These are phyloP conservation scores for Suillus discolor DNA, from an alignment of 768 basidiomycete species.

Conservation along the genomic window DNA sequence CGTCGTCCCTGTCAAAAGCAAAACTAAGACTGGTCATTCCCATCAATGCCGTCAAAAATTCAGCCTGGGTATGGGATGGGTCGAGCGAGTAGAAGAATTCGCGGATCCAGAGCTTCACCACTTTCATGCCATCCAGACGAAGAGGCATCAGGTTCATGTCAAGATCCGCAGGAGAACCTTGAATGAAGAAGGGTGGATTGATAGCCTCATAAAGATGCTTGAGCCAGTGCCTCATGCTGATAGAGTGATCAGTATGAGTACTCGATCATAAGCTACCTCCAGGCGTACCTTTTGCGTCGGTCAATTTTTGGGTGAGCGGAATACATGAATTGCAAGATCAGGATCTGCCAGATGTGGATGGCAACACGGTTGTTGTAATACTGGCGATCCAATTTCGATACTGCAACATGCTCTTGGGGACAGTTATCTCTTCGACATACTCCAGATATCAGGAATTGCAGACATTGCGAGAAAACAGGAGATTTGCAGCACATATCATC, in stretches of 20 bases:
- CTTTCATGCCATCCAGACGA: constrained; percentile 34
- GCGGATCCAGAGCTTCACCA: constrained; percentile 49
- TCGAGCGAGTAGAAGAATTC: constrained; percentile 39
- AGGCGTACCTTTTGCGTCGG: constrained; percentile 10
- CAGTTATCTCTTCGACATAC: constrained; percentile 39
- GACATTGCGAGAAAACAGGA: constrained; percentile 41
- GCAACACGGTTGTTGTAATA: constrained; percentile 46
- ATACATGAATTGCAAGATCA: constrained; percentile 42
- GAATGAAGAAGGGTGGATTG: constrained; percentile 46
- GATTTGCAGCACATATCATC: constrained; percentile 33
- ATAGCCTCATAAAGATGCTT: constrained; percentile 49
- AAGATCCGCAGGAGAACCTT: constrained; percentile 46
- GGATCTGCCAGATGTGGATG: constrained; percentile 51
- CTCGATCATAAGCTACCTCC: not conserved
- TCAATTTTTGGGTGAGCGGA: constrained; percentile 14
- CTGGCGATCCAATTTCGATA: constrained; percentile 24
- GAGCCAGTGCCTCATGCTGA: constrained; percentile 39
- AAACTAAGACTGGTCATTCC: constrained; percentile 41
- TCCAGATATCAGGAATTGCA: constrained; percentile 33
- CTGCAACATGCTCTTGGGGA: constrained; percentile 37
- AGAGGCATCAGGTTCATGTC: constrained; percentile 41
- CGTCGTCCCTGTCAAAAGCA: constrained; percentile 37
- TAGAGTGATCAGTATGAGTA: not conserved
- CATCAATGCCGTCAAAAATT: constrained; percentile 44
- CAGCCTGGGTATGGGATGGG: constrained; percentile 5